Conservation (phyloP, 2,329 filamentous ascomycete genomes). For the Achaetomium macrosporum region DNA sequence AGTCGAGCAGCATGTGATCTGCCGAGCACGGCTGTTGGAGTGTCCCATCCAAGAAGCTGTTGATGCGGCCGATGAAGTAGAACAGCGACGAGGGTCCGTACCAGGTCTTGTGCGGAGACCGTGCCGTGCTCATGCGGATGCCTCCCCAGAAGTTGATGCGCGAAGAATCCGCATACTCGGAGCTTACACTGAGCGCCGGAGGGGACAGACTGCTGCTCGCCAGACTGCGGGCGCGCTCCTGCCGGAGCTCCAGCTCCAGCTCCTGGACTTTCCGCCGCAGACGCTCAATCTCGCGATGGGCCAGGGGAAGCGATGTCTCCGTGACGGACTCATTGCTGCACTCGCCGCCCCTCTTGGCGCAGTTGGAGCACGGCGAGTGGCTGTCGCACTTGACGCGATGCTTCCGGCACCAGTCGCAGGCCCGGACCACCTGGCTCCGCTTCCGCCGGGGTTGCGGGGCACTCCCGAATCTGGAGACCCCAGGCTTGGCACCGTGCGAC, state of each 20-base stretch:
- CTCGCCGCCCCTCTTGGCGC: conserved; percentile 15
- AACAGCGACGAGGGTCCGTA: conserved; percentile 41
- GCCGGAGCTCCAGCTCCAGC: not conserved
- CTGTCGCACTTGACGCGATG: conserved; percentile 23
- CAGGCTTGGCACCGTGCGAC: not conserved
- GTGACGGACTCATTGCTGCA: conserved; percentile 15
- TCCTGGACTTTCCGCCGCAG: not conserved
- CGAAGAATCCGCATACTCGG: not conserved
- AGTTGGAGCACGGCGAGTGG: conserved; percentile 19
- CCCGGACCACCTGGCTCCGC: conserved; percentile 19
- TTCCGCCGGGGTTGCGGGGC: conserved; percentile 8
- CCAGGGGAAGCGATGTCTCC: not conserved
- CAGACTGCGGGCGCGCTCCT: not conserved
- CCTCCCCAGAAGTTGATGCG: not conserved
- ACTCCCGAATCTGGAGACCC: no score
- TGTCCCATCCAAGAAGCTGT: conserved; percentile 30
- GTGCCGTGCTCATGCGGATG: conserved; percentile 32
- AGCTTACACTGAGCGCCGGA: not conserved
- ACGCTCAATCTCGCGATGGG: conserved; percentile 3
- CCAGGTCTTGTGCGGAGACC: conserved; percentile 33
- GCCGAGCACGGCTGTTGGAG: conserved; percentile 17
- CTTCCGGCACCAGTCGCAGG: conserved; percentile 21
- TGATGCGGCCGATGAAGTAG: conserved; percentile 41
- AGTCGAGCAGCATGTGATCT: conserved; percentile 7
- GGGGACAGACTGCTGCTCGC: not conserved